Conservation (phyloP, 495 filamentous ascomycete species). For the Cryomyces minteri region DNA sequence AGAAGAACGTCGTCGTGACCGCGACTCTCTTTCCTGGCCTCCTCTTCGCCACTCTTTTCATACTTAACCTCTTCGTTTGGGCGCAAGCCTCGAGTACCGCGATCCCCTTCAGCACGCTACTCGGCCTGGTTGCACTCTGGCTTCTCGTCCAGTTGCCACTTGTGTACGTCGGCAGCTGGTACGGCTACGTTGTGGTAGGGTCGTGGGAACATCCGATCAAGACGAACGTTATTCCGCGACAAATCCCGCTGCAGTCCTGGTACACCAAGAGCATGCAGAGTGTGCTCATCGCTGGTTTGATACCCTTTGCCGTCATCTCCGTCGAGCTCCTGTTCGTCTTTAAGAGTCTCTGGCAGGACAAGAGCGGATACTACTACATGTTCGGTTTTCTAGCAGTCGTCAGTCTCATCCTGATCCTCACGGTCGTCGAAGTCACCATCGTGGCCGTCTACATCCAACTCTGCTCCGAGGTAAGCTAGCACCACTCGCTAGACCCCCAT, state of each 20-base stretch:
- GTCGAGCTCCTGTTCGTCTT: conserved; percentile 90
- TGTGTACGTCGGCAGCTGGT: conserved; percentile 72
- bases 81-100: conserved; percentile 81
- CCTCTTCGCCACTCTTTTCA: conserved; percentile 59
- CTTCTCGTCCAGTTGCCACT: conserved; percentile 78
- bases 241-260: conserved; percentile 68
- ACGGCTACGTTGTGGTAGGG: conserved; percentile 44
- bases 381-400: conserved; percentile 80
- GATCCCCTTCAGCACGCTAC: conserved; percentile 69
- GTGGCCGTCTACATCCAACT: conserved; percentile 77
- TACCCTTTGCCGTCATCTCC: conserved; percentile 86
- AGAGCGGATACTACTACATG: conserved; percentile 87
- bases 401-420: conserved; percentile 52
- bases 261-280: conserved; percentile 45
- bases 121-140: conserved; percentile 67
- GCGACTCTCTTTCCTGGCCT: conserved; percentile 73
- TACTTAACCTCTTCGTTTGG: conserved; percentile 89
- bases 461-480: conserved; percentile 45
- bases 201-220: conserved; percentile 84
- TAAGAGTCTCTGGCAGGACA: conserved; percentile 80
- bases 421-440: conserved; percentile 76
- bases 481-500: background rate
- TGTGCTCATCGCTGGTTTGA: conserved; percentile 56
- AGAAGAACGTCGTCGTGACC: conserved; percentile 67
- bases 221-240: conserved; percentile 52